Evolutionary conservation across 2,329 filamentous ascomycete genomes (phyloP).

Genomic region (Aureobasidium sp.): DNA sequence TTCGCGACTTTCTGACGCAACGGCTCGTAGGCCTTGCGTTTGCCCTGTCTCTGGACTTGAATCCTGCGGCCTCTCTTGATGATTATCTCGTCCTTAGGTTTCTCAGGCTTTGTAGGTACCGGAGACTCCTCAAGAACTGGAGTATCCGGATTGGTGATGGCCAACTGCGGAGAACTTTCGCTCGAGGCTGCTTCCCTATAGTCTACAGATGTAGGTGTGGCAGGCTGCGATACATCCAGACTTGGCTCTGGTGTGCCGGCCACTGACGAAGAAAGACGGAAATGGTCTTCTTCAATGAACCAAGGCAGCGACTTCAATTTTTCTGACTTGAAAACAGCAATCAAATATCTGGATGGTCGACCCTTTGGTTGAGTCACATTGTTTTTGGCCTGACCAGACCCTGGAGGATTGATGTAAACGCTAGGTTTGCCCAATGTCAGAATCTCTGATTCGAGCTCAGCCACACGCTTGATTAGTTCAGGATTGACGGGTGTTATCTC

Average conservation of each 20-base stretch:
- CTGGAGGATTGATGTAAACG: slow-evolving; percentile 51
- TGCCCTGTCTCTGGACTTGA: slow-evolving; percentile 14
- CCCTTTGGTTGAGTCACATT: slow-evolving; percentile 35
- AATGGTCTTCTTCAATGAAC: slow-evolving; percentile 30
- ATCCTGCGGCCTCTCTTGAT: slow-evolving; percentile 16
- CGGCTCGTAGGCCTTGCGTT: slow-evolving; percentile 14
- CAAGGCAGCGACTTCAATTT: slow-evolving; percentile 40
- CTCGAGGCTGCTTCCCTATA: no score
- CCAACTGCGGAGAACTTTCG: not conserved
- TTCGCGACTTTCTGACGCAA: slow-evolving; percentile 13
- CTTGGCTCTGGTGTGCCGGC: not conserved
- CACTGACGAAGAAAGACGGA: not conserved
- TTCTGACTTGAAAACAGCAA: slow-evolving; percentile 46
- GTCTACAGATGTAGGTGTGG: not conserved
- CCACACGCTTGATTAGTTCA: slow-evolving; percentile 26
- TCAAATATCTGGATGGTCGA: slow-evolving; percentile 46
- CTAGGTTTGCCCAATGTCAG: slow-evolving; percentile 38
- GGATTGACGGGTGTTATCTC: not conserved
- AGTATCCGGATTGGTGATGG: not conserved
- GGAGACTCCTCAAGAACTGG: not conserved
- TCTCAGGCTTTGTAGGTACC: not conserved
- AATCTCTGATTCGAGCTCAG: slow-evolving; percentile 34
- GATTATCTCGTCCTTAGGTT: slow-evolving; percentile 10
- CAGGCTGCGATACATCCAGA: not conserved
- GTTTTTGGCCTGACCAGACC: slow-evolving; percentile 38